phyloP scores from a whole-genome alignment of 1,284 basidiomycete species.

The Trametes polyzona region DNA sequence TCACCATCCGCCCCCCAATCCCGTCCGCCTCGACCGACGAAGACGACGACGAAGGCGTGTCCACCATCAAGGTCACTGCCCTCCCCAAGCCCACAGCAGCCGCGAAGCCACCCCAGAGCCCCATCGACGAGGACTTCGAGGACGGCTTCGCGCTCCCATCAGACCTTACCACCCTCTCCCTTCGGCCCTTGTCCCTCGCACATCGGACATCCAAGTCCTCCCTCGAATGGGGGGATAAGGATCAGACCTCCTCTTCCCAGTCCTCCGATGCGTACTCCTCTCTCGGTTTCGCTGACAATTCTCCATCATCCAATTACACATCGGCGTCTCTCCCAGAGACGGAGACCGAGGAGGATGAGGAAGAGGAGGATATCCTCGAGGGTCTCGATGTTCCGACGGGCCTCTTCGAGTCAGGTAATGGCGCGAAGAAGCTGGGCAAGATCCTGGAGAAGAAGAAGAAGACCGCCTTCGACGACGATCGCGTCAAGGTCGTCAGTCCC shows the following conservation, averaged over 20 bases:
- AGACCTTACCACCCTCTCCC: conserved; percentile 76
- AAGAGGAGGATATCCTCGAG: conserved; percentile 75
- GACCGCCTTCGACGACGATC: conserved; percentile 49
- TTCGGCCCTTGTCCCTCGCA: conserved; percentile 69
- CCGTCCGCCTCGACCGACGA: conserved; percentile 53
- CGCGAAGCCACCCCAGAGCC: conserved; percentile 24
- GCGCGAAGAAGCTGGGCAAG: conserved; percentile 67
- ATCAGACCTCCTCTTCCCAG: conserved; percentile 78
- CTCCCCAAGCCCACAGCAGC: conserved; percentile 44
- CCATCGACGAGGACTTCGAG: conserved; percentile 40
- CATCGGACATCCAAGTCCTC: conserved; percentile 79
- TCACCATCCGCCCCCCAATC: conserved; percentile 68
- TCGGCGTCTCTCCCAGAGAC: conserved; percentile 69
- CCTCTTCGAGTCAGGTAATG: conserved; percentile 71
- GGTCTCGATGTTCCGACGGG: conserved; percentile 76
- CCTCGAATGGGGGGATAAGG: conserved; percentile 82
- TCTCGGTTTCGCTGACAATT: conserved; percentile 71
- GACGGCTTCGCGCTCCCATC: conserved; percentile 73
- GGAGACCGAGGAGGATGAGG: conserved; percentile 69
- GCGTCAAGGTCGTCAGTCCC: conserved; percentile 55
- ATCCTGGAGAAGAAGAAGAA: conserved; percentile 79
- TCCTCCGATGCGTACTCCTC: conserved; percentile 82
- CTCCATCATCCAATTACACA: conserved; percentile 71
- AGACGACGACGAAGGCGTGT: conserved; percentile 77
- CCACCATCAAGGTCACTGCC: conserved; percentile 74